Percentiles rank a stretch among this genome's conserved stretches.
Conservation (phyloP, 1,139 yeast genomes). For the Zygosaccharomyces sapae region DNA sequence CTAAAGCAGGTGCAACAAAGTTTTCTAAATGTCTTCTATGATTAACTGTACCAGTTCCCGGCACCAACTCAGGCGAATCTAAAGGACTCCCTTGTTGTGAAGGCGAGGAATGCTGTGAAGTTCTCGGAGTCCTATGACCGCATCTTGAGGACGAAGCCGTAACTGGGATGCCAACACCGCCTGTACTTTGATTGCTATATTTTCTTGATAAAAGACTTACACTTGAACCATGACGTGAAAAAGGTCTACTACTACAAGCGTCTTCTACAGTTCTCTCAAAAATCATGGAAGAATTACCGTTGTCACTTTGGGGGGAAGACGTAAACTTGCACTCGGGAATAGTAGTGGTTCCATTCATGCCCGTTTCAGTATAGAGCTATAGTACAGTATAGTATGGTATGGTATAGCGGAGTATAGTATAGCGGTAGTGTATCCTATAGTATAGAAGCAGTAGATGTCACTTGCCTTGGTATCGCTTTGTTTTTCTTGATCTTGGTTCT, state of each 20-base stretch:
- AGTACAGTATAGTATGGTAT: background rate
- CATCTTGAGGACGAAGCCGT: background rate
- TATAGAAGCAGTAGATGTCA: background rate
- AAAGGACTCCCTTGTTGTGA: conserved; percentile 12
- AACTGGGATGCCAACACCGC: background rate
- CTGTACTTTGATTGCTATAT: conserved; percentile 10
- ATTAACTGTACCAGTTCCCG: conserved; percentile 15
- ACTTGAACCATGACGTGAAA: conserved; percentile 14
- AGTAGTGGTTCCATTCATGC: background rate
- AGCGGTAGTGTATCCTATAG: background rate
- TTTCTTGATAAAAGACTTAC: conserved; percentile 13
- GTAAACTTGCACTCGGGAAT: conserved; percentile 11
- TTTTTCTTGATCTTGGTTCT: too few species aligned
- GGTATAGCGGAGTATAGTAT: background rate
- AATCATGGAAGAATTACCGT: conserved; percentile 36
- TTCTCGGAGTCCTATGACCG: conserved; percentile 1
- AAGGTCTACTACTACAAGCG: conserved; percentile 24
- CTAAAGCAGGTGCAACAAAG: conserved; percentile 77
- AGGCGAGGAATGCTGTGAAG: conserved; percentile 7
- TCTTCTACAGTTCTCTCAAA: conserved; percentile 69
- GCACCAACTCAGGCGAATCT: conserved; percentile 13
- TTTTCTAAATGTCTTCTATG: conserved; percentile 58
- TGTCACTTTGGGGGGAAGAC: conserved; percentile 17
- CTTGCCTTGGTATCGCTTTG: too few species aligned
- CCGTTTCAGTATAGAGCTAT: background rate